Percentiles rank a stretch among this genome's conserved stretches.
phyloP scores from a whole-genome alignment of 441 rosid genomes.

The Adansonia madagascariensis region DNA sequence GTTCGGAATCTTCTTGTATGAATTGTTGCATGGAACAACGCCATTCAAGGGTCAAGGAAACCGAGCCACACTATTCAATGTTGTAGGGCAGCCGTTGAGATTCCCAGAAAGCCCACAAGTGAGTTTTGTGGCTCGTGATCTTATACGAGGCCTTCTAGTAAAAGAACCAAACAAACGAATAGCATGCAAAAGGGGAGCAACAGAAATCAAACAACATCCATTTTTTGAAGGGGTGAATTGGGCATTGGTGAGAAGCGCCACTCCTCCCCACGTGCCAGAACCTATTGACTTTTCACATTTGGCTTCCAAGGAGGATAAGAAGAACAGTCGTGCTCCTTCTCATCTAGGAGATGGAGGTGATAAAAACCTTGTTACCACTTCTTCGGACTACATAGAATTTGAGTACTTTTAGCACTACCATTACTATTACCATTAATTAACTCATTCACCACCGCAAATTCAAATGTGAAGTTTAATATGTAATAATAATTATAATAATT shows the following conservation, averaged over 20 bases:
- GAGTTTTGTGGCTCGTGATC: slow-evolving; percentile 68
- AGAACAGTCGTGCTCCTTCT: slow-evolving; percentile 28
- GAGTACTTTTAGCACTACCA: slow-evolving; percentile 69
- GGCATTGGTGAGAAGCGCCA: slow-evolving; percentile 81
- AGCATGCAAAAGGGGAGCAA: slow-evolving; percentile 84
- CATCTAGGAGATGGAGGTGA: slow-evolving; percentile 27
- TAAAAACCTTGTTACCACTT: slow-evolving; percentile 29
- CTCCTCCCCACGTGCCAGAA: slow-evolving; percentile 85
- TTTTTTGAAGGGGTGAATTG: slow-evolving; percentile 89
- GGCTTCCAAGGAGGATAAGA: slow-evolving; percentile 54
- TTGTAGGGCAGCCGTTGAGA: slow-evolving; percentile 75
- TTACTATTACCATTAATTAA: neutral
- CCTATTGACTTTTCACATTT: slow-evolving; percentile 66
- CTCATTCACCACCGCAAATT: neutral
- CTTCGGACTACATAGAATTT: slow-evolving; percentile 61
- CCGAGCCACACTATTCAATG: slow-evolving; percentile 73
- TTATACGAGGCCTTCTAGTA: slow-evolving; percentile 69
- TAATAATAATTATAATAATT: neutral
- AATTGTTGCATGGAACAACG: slow-evolving; percentile 72
- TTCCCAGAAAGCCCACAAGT: slow-evolving; percentile 78
- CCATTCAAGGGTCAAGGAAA: slow-evolving; percentile 95
- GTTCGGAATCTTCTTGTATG: slow-evolving; percentile 77
- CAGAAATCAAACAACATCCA: slow-evolving; percentile 86
- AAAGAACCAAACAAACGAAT: slow-evolving; percentile 85
- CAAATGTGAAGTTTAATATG: neutral